A percentile compares a stretch with the other conserved stretches of the same genome.
Evolutionary conservation across 768 basidiomycete species (phyloP).

Genomic region (Mycena galopus): DNA sequence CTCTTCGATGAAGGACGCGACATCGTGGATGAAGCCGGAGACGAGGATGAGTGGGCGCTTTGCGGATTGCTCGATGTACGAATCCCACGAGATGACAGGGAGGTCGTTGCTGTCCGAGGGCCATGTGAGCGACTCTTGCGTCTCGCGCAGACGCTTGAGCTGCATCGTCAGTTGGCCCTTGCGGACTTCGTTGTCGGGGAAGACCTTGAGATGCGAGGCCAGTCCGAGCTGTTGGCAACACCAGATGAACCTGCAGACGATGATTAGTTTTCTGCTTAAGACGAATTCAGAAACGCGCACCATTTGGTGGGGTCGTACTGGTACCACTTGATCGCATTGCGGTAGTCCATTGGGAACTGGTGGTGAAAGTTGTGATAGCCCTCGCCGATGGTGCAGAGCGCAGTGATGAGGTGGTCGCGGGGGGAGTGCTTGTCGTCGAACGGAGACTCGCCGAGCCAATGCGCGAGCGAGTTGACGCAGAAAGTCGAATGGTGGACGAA

Average conservation of each 20-base stretch:
- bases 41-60: conserved; percentile 89
- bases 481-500: conserved; percentile 98
- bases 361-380: conserved; percentile 99
- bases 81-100: conserved; percentile 88
- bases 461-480: conserved; percentile 97
- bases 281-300: not conserved
- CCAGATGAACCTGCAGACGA: conserved; percentile 69
- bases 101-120: conserved; percentile 83
- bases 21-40: conserved; percentile 95
- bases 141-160: conserved; percentile 85
- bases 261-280: not conserved
- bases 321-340: conserved; percentile 96
- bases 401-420: conserved; percentile 92
- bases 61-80: conserved; percentile 82
- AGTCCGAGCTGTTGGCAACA: conserved; percentile 71
- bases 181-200: conserved; percentile 73
- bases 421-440: conserved; percentile 98
- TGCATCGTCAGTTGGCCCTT: conserved; percentile 98
- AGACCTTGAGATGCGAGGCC: conserved; percentile 79
- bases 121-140: conserved; percentile 85
- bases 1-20: conserved; percentile 86
- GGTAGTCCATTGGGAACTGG: conserved; percentile 97
- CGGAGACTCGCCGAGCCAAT: conserved; percentile 95
- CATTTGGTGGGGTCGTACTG: conserved; percentile 95
- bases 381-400: conserved; percentile 93